These are phyloP conservation scores for Umbilicus rupestris DNA, from an alignment of 164 flowering plant species.

Conservation along the genomic window DNA sequence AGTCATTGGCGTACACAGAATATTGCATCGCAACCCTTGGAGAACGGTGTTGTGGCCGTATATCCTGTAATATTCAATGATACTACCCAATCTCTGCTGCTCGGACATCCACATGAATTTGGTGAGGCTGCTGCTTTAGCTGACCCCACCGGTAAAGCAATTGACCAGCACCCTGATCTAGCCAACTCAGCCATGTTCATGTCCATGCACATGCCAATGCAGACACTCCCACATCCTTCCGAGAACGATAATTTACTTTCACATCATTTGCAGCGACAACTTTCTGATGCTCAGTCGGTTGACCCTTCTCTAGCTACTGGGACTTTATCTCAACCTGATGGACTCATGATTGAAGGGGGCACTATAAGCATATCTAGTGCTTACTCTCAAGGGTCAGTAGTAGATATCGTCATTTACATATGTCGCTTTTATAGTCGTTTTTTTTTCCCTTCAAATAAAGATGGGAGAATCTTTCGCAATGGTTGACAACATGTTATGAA, in stretches of 20 bases:
- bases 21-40: conserved; percentile 34
- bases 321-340: conserved; percentile 39
- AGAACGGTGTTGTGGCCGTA: conserved; percentile 34
- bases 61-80: background rate
- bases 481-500: too few species aligned
- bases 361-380: conserved; percentile 70
- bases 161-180: conserved; percentile 40
- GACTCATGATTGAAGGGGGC: conserved; percentile 70
- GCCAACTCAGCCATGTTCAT: conserved; percentile 33
- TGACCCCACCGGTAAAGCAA: conserved; percentile 27
- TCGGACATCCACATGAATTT: conserved; percentile 33
- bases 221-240: conserved; percentile 23
- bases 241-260: conserved; percentile 26
- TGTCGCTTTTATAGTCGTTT: background rate
- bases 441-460: conserved; percentile 12
- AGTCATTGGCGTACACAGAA: conserved; percentile 64
- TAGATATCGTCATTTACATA: conserved; percentile 8
- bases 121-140: conserved; percentile 35
- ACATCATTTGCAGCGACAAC: conserved; percentile 34
- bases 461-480: too few species aligned
- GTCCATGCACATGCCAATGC: conserved; percentile 33
- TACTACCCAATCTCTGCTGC: conserved; percentile 13
- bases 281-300: conserved; percentile 29
- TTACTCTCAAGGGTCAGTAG: conserved; percentile 76
- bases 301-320: conserved; percentile 32